Base-by-base conservation (phyloP, 2,329 filamentous ascomycete genomes). In the Exophiala bonariae region DNA sequence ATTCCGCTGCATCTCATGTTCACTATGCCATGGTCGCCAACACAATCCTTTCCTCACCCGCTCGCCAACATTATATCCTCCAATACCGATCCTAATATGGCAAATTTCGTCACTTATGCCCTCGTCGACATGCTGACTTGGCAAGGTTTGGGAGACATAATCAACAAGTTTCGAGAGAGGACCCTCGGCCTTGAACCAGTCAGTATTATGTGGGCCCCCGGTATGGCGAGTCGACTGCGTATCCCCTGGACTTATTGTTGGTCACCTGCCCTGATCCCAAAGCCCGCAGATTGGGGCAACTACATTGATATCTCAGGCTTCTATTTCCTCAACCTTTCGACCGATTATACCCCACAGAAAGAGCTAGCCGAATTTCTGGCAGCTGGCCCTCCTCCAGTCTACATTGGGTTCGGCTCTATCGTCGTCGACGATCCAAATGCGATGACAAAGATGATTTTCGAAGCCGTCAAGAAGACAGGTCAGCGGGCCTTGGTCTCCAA, bases 221-320 rank as follows among this genome's bases (percentile, higher is more conserved):
- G 86, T 3, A 79, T 95, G 63, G 73, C 95, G 11, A 83, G 81
- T 35, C 82, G 88, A 23, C 72, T 96, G 23, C 80, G 80, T 37
- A 79, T 96, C 13, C 89, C 91, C 1, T 89, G 88, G 58, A 95
- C 91, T 0, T 97, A 96, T 63, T 93, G 90, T 67, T 96, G 91
- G 90, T 91, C 87, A 0, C 86, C 87, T 0, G 80, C 86, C 1
- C 70, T 93, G 38, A 87, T 90, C n/a, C 81, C 85, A 0, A 90
- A 89, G 59, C 87, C 88, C 0, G 78, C 78, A 28, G 88, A 93
- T 63, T 93, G 88, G 88, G 79, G 77, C 0, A 67, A 74, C 3
- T 76, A 89, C 47, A 85, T 92, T 39, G 81, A 82, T 45, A 80
- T 92, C 16, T 82, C 85, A 2, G 88, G 87, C 0, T 92, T 91